phyloP scores from a whole-genome alignment of 495 filamentous ascomycete genomes.

The Rusavskia elegans region DNA sequence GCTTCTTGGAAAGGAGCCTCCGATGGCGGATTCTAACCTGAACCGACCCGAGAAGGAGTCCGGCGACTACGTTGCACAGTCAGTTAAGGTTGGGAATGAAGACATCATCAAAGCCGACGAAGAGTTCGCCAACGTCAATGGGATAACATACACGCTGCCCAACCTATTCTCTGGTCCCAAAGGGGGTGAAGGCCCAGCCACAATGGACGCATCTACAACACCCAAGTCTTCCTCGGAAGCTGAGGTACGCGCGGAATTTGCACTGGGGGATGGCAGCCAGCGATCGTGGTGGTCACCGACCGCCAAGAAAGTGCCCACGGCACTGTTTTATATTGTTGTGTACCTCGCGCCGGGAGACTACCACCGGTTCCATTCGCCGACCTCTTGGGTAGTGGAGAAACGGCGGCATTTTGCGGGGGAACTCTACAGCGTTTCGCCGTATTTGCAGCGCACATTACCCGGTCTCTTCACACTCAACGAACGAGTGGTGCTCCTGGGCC shows the following conservation, averaged over 20 bases:
- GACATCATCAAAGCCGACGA: conserved; percentile 61
- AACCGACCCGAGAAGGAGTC: conserved; percentile 4
- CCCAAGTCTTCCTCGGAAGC: conserved; percentile 54
- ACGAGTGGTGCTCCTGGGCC: conserved; percentile 79
- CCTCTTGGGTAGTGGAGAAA: conserved; percentile 82
- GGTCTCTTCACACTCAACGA: conserved; percentile 95
- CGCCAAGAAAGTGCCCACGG: conserved; percentile 36
- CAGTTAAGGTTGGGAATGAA: conserved; percentile 23
- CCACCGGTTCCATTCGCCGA: conserved; percentile 92
- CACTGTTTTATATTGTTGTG: conserved; percentile 88
- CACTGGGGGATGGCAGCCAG: conserved; percentile 40
- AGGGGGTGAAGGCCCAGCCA: conserved; percentile 14
- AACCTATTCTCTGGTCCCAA: conserved; percentile 63
- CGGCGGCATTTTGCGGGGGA: conserved; percentile 94
- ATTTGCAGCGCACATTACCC: conserved; percentile 77
- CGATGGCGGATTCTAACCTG: conserved; percentile 8
- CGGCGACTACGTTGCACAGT: not conserved
- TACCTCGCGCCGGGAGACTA: conserved; percentile 99
- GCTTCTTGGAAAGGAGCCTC: conserved; percentile 53
- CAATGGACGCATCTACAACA: conserved; percentile 46
- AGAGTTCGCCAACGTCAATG: conserved; percentile 91
- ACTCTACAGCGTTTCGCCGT: conserved; percentile 86
- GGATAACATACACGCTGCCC: conserved; percentile 91
- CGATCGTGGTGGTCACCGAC: conserved; percentile 60
- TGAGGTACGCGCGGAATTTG: conserved; percentile 72